These are phyloP conservation scores for Rhynchosporium graminicola DNA, from an alignment of 2,329 filamentous ascomycete genomes.

Conservation along the genomic window DNA sequence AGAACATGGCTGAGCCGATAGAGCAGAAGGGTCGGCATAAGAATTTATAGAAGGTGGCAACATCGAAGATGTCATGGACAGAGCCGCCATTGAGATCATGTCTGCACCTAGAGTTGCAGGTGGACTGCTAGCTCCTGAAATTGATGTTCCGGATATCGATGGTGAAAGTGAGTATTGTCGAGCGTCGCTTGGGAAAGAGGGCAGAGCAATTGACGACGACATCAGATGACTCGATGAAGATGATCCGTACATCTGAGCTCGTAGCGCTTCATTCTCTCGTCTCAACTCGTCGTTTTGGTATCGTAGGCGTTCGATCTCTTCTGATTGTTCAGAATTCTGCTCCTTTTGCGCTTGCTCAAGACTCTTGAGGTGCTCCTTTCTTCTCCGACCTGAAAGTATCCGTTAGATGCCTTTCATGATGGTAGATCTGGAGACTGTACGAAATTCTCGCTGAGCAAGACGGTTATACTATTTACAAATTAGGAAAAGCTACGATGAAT, in stretches of 20 bases:
- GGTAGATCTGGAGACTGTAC: conserved; percentile 37
- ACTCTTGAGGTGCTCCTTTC: conserved; percentile 48
- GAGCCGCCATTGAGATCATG: conserved; percentile 39
- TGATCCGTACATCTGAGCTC: conserved; percentile 42
- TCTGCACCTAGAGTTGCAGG: conserved; percentile 37
- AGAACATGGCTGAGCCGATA: conserved; percentile 41
- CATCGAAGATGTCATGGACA: conserved; percentile 40
- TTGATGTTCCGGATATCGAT: conserved; percentile 39
- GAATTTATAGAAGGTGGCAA: conserved; percentile 37
- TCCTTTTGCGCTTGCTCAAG: conserved; percentile 47
- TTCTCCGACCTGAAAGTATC: conserved; percentile 42
- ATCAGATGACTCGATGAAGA: conserved; percentile 36
- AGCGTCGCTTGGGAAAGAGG: conserved; percentile 30
- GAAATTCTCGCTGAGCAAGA: conserved; percentile 48
- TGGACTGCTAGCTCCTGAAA: conserved; percentile 39
- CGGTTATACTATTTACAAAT: conserved; percentile 41
- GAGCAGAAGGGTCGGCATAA: conserved; percentile 37
- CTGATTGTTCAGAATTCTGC: conserved; percentile 43
- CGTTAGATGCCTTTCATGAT: conserved; percentile 22
- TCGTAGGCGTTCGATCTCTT: conserved; percentile 45
- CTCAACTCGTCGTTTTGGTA: conserved; percentile 45
- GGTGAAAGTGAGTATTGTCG: conserved; percentile 41
- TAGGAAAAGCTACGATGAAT: conserved; percentile 11
- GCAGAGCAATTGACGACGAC: conserved; percentile 31
- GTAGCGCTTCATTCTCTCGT: conserved; percentile 45